Evolutionary conservation across 2,329 filamentous ascomycete species (phyloP), one percentile per base, ranked within the genome.

Genomic region (Exophiala oligosperma): DNA sequence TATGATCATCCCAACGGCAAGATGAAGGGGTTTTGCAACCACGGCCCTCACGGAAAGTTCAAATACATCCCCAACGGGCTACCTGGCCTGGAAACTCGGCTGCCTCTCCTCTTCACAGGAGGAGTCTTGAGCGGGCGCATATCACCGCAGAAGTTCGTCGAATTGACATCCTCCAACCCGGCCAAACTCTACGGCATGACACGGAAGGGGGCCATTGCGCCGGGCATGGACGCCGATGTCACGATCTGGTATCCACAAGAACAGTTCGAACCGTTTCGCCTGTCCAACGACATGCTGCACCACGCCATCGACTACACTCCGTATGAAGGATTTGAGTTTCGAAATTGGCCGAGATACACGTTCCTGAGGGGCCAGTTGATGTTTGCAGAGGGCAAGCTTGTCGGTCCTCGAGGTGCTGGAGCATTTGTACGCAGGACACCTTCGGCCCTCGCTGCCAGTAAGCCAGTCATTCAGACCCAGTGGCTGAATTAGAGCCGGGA

Each of bases 171-270:
- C 1, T 71, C 72, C 0, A 78, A 77, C 53, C 70, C 76, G 1
- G 76, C 76, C 0, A 77, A 74, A 64, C 61, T 77, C 48, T 78
- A 77, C 56, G 75, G 75, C 0, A 63, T 77, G 2, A 68, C 67
- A 17, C 64, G 60, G 28, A 77, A 77, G 52, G 76, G 76, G 0
- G 69, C 68, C 1, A 71, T 77, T 21, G 68, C 71, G 74, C 75
- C 3, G 75, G 73, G 0, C 71, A 71, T 49, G 76, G 17, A 77
- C 60, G 75, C 76, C 0, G 76, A 77, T 60, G 55, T 77, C 14
- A 69, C 74, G 9, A 74, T 78, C 35, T 74, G 75, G 74, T 72
- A 76, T 66, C 69, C 70, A 12, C 56, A 58, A 0, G 41, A 2
- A 14, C 51, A 52, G 4, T 47, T 47, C 49, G 37, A 54, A 50